These are phyloP conservation scores for Sonneratia caseolaris DNA, from an alignment of 345 rosid genomes.

Conservation along the genomic window DNA sequence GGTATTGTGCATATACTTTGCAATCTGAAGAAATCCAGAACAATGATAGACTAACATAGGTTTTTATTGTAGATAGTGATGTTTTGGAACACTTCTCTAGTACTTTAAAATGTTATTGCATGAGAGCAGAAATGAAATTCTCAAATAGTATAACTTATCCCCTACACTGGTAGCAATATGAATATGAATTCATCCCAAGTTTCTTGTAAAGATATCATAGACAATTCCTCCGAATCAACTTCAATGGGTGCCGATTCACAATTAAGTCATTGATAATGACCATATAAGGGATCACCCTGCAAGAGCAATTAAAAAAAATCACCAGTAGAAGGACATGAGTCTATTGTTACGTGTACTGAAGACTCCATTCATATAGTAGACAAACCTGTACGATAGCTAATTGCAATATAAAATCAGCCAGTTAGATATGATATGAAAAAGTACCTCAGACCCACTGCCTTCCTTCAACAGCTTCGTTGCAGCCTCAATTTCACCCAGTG, in stretches of 20 bases:
- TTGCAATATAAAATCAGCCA: neutral
- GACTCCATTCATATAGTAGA: neutral
- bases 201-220: constrained; percentile 33
- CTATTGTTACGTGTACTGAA: neutral
- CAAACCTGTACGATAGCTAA: neutral
- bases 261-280: constrained; percentile 52
- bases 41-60: no score
- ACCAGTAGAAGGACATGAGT: neutral
- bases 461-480: constrained; percentile 68
- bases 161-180: neutral
- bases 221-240: constrained; percentile 50
- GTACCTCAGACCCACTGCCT: constrained; percentile 44
- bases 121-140: neutral
- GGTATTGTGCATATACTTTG: constrained; percentile 62
- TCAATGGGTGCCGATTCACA: constrained; percentile 61
- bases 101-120: neutral
- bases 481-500: constrained; percentile 77
- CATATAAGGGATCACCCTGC: constrained; percentile 72
- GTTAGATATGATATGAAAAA: neutral
- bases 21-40: constrained; percentile 31
- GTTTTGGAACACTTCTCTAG: neutral
- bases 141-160: neutral
- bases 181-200: neutral
- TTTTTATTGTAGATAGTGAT: neutral
- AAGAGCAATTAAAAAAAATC: constrained; percentile 5